Percentiles rank a stretch among this genome's conserved stretches.
Evolutionary conservation across 495 filamentous ascomycete species (phyloP).

Genomic region (Delitschia confertaspora): DNA sequence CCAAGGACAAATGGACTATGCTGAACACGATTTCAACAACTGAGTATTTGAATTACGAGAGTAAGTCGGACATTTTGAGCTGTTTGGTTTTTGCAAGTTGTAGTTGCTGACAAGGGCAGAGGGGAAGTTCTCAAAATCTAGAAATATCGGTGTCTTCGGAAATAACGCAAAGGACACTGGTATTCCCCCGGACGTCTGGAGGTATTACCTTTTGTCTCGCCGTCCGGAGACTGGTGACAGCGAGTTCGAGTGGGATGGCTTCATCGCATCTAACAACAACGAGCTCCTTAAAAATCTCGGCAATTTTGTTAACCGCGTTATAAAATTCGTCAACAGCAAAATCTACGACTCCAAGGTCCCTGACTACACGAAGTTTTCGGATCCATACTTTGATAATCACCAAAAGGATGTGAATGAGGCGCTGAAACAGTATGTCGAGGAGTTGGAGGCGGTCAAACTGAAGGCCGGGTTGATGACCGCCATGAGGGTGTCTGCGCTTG

Average conservation of each 20-base stretch:
- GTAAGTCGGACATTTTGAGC: no score
- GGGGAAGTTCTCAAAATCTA: conserved; percentile 91
- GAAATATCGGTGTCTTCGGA: conserved; percentile 84
- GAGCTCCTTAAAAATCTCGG: conserved; percentile 84
- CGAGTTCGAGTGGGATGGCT: conserved; percentile 81
- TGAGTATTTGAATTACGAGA: conserved; percentile 94
- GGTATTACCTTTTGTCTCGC: conserved; percentile 83
- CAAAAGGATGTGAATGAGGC: conserved; percentile 43
- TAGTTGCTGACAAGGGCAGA: neutral
- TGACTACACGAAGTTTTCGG: conserved; percentile 50
- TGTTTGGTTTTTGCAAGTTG: neutral
- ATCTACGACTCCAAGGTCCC: conserved; percentile 63
- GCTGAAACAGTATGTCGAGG: conserved; percentile 59
- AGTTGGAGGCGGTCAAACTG: conserved; percentile 67
- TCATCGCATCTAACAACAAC: conserved; percentile 81
- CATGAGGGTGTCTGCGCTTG: conserved; percentile 60
- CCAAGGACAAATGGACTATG: conserved; percentile 80
- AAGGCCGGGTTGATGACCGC: conserved; percentile 61
- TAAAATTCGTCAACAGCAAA: conserved; percentile 77
- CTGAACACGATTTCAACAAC: conserved; percentile 82
- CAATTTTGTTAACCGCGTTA: conserved; percentile 86
- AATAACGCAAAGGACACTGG: conserved; percentile 82
- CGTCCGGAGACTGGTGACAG: conserved; percentile 84
- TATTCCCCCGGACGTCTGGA: conserved; percentile 79
- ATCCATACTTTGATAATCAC: conserved; percentile 43